Evolutionary conservation across 2,329 filamentous ascomycete genomes (phyloP).

Genomic region (Hymenoscyphus infarciens): DNA sequence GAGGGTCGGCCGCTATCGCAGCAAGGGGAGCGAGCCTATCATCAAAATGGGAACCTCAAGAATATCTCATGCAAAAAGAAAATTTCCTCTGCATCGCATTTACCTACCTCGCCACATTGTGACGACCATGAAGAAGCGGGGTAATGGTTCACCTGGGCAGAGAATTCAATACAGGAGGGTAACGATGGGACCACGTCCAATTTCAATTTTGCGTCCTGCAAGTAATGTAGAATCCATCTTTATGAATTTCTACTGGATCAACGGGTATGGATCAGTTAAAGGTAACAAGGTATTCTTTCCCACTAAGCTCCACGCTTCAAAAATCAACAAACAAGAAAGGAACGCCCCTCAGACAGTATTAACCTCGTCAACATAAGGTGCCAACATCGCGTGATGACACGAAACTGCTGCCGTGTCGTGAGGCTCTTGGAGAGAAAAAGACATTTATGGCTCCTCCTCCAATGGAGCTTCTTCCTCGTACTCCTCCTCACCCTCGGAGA

Average conservation of each 20-base stretch:
- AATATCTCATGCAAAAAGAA: constrained; percentile 17
- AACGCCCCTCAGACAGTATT: constrained; percentile 25
- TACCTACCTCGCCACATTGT: not conserved
- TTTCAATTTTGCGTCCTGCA: constrained; percentile 15
- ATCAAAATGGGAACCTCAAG: constrained; percentile 3
- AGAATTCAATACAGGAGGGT: not conserved
- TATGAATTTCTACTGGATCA: constrained; percentile 31
- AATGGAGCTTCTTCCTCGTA: constrained; percentile 74
- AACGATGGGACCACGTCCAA: not conserved
- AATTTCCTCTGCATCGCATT: constrained; percentile 21
- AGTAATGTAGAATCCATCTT: constrained; percentile 23
- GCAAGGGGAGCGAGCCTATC: not conserved
- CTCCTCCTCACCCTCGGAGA: constrained; percentile 96
- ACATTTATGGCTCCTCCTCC: constrained; percentile 59
- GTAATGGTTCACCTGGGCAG: too few species aligned
- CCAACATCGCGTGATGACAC: constrained; percentile 14
- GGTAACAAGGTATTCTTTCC: constrained; percentile 26
- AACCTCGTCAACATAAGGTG: constrained; percentile 23
- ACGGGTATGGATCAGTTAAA: constrained; percentile 21
- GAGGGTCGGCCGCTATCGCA: not conserved
- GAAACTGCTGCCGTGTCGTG: constrained; percentile 20
- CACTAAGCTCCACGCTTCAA: constrained; percentile 27
- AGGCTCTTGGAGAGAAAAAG: constrained; percentile 21
- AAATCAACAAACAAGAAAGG: constrained; percentile 29
- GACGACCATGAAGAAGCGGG: too few species aligned